Percentiles rank a stretch among this genome's conserved stretches.
Conservation (phyloP, 768 basidiomycete genomes). For the Rhodotorula graminis region DNA sequence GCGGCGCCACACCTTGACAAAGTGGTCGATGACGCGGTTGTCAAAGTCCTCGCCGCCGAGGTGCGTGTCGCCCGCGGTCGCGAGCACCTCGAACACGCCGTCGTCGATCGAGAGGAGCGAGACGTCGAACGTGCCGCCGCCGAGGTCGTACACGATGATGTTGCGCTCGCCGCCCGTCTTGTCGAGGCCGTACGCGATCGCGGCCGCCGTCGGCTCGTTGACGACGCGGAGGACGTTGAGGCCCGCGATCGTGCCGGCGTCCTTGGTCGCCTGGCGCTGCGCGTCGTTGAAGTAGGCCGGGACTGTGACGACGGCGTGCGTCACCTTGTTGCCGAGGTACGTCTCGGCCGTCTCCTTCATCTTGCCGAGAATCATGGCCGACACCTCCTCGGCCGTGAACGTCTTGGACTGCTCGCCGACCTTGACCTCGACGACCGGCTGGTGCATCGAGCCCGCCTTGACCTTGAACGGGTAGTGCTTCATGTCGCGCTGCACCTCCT, state of each 20-base stretch:
- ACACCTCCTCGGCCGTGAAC: slow-evolving; percentile 60
- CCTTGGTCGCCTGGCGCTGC: slow-evolving; percentile 98
- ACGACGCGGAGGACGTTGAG: slow-evolving; percentile 93
- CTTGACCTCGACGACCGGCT: slow-evolving; percentile 43
- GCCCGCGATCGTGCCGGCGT: slow-evolving; percentile 90
- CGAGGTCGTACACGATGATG: slow-evolving; percentile 96
- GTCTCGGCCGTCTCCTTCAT: slow-evolving; percentile 99
- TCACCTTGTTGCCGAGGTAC: slow-evolving; percentile 91
- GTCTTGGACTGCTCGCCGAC: slow-evolving; percentile 71
- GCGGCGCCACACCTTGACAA: slow-evolving; percentile 85
- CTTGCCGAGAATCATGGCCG: slow-evolving; percentile 89
- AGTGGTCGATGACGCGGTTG: slow-evolving; percentile 84
- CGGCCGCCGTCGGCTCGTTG: slow-evolving; percentile 95
- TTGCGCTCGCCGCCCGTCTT: slow-evolving; percentile 82
- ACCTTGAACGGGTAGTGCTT: slow-evolving; percentile 61
- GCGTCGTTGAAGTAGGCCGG: slow-evolving; percentile 91
- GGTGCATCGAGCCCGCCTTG: slow-evolving; percentile 41
- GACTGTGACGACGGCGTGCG: slow-evolving; percentile 96
- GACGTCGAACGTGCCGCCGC: slow-evolving; percentile 98
- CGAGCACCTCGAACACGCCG: slow-evolving; percentile 83
- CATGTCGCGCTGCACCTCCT: slow-evolving; percentile 71
- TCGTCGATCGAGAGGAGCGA: slow-evolving; percentile 92
- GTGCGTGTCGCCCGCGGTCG: slow-evolving; percentile 90
- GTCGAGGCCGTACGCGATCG: slow-evolving; percentile 96
- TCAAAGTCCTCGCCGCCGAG: slow-evolving; percentile 95